Percentiles rank a stretch among this genome's conserved stretches.
Conservation (phyloP, 768 basidiomycete genomes). For the Mycena olivaceomarginata region DNA sequence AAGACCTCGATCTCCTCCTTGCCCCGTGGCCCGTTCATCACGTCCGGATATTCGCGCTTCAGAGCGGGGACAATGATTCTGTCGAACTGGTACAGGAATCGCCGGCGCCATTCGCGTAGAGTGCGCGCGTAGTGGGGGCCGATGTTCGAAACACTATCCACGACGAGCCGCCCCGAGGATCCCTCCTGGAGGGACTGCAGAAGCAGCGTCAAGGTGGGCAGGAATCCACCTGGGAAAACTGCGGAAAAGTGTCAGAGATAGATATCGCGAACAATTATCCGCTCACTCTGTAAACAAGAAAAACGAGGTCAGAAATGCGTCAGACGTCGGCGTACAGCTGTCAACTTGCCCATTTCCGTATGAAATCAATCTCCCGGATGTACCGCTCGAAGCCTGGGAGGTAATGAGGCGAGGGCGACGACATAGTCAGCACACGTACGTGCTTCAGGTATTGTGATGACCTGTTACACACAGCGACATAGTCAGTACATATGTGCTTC, state of each 20-base stretch:
- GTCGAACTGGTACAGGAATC: conserved; percentile 78
- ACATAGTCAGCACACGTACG: conserved; percentile 61
- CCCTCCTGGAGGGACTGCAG: conserved; percentile 70
- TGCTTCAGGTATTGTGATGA: conserved; percentile 78
- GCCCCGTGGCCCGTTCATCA: conserved; percentile 66
- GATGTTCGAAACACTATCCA: conserved; percentile 83
- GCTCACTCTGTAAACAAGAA: conserved; percentile 32
- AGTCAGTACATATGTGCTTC: conserved; percentile 44
- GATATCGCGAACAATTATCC: not conserved
- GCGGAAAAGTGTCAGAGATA: conserved; percentile 17
- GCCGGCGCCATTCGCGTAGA: conserved; percentile 82
- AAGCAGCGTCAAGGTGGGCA: conserved; percentile 79
- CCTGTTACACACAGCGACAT: not conserved
- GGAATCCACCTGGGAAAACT: conserved; percentile 85
- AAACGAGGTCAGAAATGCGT: not conserved
- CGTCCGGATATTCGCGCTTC: conserved; percentile 74
- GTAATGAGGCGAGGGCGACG: conserved; percentile 36
- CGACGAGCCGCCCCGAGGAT: conserved; percentile 71
- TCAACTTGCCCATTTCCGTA: conserved; percentile 81
- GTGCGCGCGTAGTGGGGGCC: conserved; percentile 73
- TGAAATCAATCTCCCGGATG: conserved; percentile 81
- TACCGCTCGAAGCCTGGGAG: conserved; percentile 72
- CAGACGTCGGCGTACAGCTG: not conserved
- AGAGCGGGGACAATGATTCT: conserved; percentile 75
- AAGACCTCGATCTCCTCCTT: conserved; percentile 82